These are phyloP conservation scores for Pythium dissimile DNA, from an alignment of 352 stramenopile species.

Conservation along the genomic window DNA sequence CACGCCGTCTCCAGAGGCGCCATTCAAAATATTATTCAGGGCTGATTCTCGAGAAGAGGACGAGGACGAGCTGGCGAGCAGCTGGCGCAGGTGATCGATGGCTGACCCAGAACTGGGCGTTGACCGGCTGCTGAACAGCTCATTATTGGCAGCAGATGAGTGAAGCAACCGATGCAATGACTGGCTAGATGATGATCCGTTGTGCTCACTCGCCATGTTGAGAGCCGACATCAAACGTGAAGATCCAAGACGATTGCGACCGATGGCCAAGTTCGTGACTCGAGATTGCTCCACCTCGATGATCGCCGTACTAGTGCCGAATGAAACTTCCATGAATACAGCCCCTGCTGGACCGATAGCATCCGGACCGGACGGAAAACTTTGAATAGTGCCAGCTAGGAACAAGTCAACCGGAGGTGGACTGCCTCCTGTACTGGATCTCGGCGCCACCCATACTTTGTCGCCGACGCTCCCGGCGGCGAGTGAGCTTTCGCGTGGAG, in stretches of 20 bases:
- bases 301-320: conserved; percentile 32
- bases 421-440: not conserved
- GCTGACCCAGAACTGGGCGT: conserved; percentile 17
- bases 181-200: not conserved
- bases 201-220: conserved; percentile 32
- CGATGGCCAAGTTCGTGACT: conserved; percentile 51
- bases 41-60: conserved; percentile 10
- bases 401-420: conserved; percentile 32
- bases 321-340: conserved; percentile 53
- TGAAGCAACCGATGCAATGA: conserved; percentile 17
- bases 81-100: conserved; percentile 55
- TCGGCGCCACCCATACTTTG: conserved; percentile 57
- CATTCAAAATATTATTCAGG: not conserved
- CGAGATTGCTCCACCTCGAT: conserved; percentile 63
- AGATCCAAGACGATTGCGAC: conserved; percentile 26
- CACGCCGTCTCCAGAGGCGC: not conserved
- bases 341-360: conserved; percentile 39
- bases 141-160: not conserved
- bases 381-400: conserved; percentile 58
- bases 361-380: conserved; percentile 50
- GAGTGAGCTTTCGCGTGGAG: conserved; percentile 54
- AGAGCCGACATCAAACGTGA: conserved; percentile 63
- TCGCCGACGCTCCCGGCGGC: conserved; percentile 52
- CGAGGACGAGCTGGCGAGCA: conserved; percentile 16
- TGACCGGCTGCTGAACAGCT: conserved; percentile 10